These are phyloP conservation scores for Toxicodendron radicans DNA, from an alignment of 345 rosid genomes.

Conservation along the genomic window DNA sequence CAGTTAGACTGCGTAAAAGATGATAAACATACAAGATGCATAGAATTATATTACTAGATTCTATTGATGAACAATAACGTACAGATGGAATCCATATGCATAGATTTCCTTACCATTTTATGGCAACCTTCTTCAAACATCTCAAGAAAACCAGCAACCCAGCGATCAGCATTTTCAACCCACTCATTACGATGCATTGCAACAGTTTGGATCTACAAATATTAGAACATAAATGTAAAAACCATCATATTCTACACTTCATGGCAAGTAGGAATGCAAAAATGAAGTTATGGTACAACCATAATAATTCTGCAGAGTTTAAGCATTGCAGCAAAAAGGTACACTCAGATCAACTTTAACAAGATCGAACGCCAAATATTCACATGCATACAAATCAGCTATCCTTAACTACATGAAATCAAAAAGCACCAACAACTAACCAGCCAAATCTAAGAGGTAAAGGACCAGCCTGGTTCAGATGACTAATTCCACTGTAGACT, in stretches of 20 bases:
- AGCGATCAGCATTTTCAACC: conserved; percentile 98
- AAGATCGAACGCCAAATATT: not conserved
- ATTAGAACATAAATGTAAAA: not conserved
- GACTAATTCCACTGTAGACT: not conserved
- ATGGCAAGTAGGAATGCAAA: not conserved
- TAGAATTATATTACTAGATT: not conserved
- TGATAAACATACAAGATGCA: not conserved
- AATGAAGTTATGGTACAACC: not conserved
- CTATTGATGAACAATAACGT: not conserved
- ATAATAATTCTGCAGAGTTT: not conserved
- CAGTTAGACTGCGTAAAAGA: not conserved
- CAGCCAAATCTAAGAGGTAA: not conserved
- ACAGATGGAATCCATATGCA: not conserved
- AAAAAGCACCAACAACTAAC: not conserved
- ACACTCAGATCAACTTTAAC: not conserved
- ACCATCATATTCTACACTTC: conserved; percentile 5
- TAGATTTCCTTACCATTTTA: conserved; percentile 70
- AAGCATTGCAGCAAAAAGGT: not conserved
- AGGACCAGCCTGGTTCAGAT: not conserved
- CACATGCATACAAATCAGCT: not conserved
- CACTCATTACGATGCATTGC: conserved; percentile 80
- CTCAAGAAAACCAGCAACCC: conserved; percentile 98
- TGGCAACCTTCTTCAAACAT: conserved; percentile 99
- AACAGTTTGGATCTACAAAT: conserved; percentile 71
- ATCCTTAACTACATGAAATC: not conserved